Conservation (phyloP, 805 yeast species). For the Wickerhamiella qilinensis region DNA sequence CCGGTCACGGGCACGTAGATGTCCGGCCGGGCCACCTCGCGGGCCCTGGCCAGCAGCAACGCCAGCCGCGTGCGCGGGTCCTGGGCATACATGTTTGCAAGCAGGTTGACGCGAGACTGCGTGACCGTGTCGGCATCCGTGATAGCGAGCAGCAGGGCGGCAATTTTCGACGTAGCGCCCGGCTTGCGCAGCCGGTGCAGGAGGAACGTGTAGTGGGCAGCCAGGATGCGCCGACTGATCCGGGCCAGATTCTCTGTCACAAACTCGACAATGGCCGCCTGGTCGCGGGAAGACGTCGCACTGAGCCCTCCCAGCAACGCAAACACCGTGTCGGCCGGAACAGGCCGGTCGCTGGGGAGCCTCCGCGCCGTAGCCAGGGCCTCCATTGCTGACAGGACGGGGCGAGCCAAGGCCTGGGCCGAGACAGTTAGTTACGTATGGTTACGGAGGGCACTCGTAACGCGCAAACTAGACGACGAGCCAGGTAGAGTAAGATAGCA, state of each 20-base stretch:
- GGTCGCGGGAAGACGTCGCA: not conserved
- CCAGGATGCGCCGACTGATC: not conserved
- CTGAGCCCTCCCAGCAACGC: not conserved
- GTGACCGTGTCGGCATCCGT: constrained; percentile 1
- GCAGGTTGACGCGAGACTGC: not conserved
- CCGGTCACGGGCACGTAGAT: constrained; percentile 5
- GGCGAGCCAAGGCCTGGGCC: too few species aligned
- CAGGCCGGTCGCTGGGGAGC: not conserved
- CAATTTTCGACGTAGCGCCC: not conserved
- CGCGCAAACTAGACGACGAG: too few species aligned
- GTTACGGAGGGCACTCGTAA: too few species aligned
- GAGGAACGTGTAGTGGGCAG: not conserved
- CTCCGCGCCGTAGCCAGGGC: too few species aligned
- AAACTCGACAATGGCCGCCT: not conserved
- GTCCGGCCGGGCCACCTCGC: not conserved
- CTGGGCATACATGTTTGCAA: not conserved
- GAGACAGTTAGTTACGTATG: too few species aligned
- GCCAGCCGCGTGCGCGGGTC: not conserved
- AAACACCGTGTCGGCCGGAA: not conserved
- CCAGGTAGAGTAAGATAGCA: too few species aligned
- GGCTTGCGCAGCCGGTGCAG: not conserved
- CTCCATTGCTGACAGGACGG: too few species aligned
- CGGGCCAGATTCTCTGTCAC: not conserved
- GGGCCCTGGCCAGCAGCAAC: constrained; percentile 1
- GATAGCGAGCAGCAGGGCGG: not conserved